Base-by-base conservation (phyloP, 2,329 filamentous ascomycete species). In the Drechslerella coelobrocha region DNA sequence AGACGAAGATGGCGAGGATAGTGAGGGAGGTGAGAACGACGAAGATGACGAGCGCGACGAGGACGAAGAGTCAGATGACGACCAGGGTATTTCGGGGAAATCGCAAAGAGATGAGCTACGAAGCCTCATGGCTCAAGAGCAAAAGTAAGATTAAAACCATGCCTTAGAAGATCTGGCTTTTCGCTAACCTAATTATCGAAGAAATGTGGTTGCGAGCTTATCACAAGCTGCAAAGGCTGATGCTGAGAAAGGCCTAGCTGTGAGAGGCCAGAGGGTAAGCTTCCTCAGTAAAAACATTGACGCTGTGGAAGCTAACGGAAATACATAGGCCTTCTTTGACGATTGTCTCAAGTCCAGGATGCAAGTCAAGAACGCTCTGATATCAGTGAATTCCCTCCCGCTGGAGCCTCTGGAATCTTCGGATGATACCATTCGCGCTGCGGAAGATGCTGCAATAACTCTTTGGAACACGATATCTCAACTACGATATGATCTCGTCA, bases 311-410 rank as follows among this genome's bases (percentile, higher is more conserved):
- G 34, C 4, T 63, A 17, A 65, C 54, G 23, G n/a, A 31, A n/a
- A 12, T 19, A 1, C 14, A 8, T 51, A 75, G 73, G 73, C 74
- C 51, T 86, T 88, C 0, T 99, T 96, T 76, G 93, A 97, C 75
- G 86, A 90, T 0, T 85, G 97, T 0, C 84, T 99, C 29, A 96
- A 96, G 79, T 85, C 92, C 12, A 88, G 94, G 19, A 97, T 99
- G 77, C 90, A 93, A 71, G 81, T 99, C 17, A 95, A 99, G 78
- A 97, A 97, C 79, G 91, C 90, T 1, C 81, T 99, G 12, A 85
- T 94, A 14, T 88, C 90, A 0, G 85, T 88, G 24, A 97, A 97
- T 78, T 89, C 91, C 0, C 82, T 95, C 41, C 79, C 83, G 14
- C 77, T 77, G 76, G 78, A 62, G 76, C 73, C 1, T 77, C 50